Percentiles rank a stretch among this genome's conserved stretches.
Evolutionary conservation across 2,329 filamentous ascomycete genomes (phyloP).

Genomic region (Zymoseptoria passerinii): DNA sequence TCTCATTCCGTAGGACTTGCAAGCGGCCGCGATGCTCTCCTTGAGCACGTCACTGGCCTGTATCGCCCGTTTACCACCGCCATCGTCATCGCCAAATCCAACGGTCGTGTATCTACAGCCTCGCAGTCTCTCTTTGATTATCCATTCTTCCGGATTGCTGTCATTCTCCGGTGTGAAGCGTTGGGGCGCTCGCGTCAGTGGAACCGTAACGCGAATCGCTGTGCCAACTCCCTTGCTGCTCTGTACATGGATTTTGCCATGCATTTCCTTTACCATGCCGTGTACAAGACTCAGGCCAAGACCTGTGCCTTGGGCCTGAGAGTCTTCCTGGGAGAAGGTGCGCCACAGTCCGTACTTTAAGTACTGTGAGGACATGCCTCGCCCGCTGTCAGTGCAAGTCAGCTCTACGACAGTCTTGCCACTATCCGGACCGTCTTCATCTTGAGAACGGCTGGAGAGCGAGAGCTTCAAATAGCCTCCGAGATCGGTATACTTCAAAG

Average conservation of each 20-base stretch:
- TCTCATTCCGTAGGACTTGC: background rate
- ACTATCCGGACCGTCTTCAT: background rate
- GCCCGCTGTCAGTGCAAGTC: no score
- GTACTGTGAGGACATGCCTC: slow-evolving; percentile 26
- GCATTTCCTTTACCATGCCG: slow-evolving; percentile 22
- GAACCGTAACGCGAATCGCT: slow-evolving; percentile 3
- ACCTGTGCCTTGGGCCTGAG: slow-evolving; percentile 27
- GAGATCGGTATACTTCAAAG: slow-evolving; percentile 40
- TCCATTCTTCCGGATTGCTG: no score
- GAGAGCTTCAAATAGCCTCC: slow-evolving; percentile 7
- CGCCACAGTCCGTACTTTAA: slow-evolving; percentile 27
- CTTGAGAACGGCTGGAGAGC: background rate
- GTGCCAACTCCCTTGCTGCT: slow-evolving; percentile 25
- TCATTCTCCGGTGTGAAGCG: no score
- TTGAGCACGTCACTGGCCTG: background rate
- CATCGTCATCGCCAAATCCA: background rate
- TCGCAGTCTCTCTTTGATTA: background rate
- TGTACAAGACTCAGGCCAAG: slow-evolving; percentile 32
- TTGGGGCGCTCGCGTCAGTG: background rate
- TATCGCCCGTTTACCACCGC: background rate
- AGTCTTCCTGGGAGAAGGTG: slow-evolving; percentile 30
- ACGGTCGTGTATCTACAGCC: background rate
- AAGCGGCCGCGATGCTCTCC: background rate
- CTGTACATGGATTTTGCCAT: slow-evolving; percentile 21
- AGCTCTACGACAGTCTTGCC: background rate